Evolutionary conservation across 1,139 yeast genomes (phyloP).

Genomic region (Pichia sp.): DNA sequence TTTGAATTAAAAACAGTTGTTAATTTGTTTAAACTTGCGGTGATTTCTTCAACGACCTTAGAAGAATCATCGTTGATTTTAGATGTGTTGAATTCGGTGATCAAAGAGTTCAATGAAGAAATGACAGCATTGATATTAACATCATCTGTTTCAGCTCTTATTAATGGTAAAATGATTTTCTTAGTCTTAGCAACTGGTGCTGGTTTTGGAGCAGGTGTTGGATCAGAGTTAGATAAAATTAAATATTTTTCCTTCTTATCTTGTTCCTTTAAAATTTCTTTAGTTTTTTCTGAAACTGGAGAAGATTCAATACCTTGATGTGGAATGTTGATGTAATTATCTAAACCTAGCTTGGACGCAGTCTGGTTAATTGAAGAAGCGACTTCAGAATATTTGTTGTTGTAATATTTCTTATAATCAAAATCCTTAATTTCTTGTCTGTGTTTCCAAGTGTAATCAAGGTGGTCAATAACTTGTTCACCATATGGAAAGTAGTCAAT

Average conservation of each 20-base stretch:
- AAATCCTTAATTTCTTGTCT: constrained; percentile 30
- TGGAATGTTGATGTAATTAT: constrained; percentile 40
- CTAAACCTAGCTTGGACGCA: constrained; percentile 35
- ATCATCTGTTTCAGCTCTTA: constrained; percentile 29
- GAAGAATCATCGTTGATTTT: constrained; percentile 32
- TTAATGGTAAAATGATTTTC: constrained; percentile 22
- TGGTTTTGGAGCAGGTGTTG: constrained; percentile 15
- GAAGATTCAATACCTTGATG: constrained; percentile 35
- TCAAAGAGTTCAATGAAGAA: constrained; percentile 31
- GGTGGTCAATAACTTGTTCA: constrained; percentile 42
- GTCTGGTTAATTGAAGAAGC: constrained; percentile 27
- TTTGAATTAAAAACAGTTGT: constrained; percentile 39
- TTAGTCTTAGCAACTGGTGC: constrained; percentile 15
- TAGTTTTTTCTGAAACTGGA: constrained; percentile 10
- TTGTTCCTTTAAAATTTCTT: constrained; percentile 1
- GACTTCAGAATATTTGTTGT: constrained; percentile 15
- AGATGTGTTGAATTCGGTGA: constrained; percentile 30
- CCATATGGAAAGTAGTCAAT: constrained; percentile 58
- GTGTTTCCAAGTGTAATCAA: constrained; percentile 39
- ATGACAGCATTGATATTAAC: constrained; percentile 30
- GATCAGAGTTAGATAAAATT: constrained; percentile 15
- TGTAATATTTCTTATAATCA: constrained; percentile 20
- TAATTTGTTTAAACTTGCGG: constrained; percentile 31
- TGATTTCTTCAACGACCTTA: constrained; percentile 41
- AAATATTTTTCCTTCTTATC: constrained; percentile 11